Evolutionary conservation across 202 grass and related monocot species (phyloP).

Genomic region (Setaria italica): DNA sequence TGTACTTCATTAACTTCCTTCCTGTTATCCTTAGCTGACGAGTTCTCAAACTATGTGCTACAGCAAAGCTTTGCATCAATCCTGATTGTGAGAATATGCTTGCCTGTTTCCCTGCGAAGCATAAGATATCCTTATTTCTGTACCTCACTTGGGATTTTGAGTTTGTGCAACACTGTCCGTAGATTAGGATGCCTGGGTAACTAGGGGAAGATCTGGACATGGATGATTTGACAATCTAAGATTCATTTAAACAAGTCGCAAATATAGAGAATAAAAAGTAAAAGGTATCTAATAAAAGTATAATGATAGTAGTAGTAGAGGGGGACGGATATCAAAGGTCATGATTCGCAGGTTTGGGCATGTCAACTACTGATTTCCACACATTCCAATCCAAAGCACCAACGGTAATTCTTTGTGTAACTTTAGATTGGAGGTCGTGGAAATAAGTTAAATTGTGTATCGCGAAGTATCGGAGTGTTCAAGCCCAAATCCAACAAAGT

Average conservation of each 20-base stretch:
- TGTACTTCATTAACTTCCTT: not conserved
- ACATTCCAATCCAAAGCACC: not conserved
- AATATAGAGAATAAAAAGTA: not conserved
- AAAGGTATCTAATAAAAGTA: not conserved
- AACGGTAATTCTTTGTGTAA: not conserved
- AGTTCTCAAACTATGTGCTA: not conserved
- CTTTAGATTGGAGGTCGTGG: not conserved
- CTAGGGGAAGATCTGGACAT: not conserved
- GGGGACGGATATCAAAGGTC: not conserved
- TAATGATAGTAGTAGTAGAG: not conserved
- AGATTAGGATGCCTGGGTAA: no score
- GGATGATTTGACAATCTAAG: not conserved
- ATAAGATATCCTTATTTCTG: no score
- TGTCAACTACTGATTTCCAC: not conserved
- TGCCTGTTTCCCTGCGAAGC: no score
- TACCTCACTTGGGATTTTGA: no score
- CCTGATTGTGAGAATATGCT: no score
- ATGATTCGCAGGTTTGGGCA: not conserved
- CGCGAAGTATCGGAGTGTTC: not conserved
- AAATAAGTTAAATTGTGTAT: not conserved
- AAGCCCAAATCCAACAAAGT: not conserved
- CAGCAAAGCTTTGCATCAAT: not conserved
- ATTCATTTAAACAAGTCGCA: not conserved
- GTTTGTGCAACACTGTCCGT: no score
- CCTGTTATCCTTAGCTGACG: not conserved